phyloP scores from a whole-genome alignment of 148 eudicot species.

The Gaultheria prostrata region DNA sequence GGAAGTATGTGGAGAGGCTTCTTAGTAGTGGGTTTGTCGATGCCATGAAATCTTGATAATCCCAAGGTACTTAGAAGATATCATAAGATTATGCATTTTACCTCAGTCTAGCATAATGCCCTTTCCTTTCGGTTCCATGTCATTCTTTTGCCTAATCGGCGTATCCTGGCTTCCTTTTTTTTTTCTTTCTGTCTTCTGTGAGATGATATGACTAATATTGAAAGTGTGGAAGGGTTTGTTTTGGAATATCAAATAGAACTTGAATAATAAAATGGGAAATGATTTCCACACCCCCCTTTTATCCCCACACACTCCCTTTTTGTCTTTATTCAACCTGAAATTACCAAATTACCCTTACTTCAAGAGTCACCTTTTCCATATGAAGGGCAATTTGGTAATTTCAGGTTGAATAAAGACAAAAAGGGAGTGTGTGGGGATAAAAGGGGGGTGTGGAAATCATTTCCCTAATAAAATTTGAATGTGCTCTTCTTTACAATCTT shows the following conservation, averaged over 20 bases:
- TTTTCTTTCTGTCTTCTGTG: not conserved
- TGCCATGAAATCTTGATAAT: slow-evolving; percentile 35
- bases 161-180: not conserved
- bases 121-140: not conserved
- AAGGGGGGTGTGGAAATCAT: no score
- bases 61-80: slow-evolving; percentile 8
- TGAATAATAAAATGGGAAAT: not conserved
- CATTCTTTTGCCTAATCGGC: not conserved
- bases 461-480: not conserved
- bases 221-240: not conserved
- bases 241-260: not conserved
- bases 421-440: no score
- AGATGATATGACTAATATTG: not conserved
- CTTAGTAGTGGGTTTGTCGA: slow-evolving; percentile 64
- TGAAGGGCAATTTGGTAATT: no score
- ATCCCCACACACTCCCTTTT: no score
- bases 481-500: not conserved
- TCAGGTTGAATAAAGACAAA: no score
- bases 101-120: not conserved
- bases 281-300: no score
- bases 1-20: slow-evolving; percentile 90
- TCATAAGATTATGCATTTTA: not conserved
- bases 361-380: no score
- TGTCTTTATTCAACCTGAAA: no score
- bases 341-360: no score